Conservation (phyloP, 768 basidiomycete species). For the Holtermanniella nyarrowii region DNA sequence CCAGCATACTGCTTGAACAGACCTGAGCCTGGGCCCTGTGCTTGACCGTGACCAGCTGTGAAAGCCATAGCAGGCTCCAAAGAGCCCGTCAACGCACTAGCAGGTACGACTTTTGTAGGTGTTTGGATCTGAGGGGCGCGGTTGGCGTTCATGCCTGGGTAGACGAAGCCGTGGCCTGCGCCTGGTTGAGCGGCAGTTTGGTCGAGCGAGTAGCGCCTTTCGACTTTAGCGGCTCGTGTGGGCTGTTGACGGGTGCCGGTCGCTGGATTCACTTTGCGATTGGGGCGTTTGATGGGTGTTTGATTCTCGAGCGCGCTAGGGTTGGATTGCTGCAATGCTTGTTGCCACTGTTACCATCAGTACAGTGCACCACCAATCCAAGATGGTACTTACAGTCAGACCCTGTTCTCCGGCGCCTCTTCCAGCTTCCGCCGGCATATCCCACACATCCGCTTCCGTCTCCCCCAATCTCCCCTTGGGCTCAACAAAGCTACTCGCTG, state of each 20-base stretch:
- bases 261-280: not conserved
- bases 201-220: not conserved
- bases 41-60: not conserved
- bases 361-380: not conserved
- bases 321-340: not conserved
- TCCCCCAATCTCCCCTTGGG: too few relatives aligned
- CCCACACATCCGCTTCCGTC: not conserved
- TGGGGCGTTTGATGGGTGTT: not conserved
- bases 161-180: too few relatives aligned
- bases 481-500: not conserved
- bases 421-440: not conserved
- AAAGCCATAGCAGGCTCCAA: not conserved
- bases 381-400: not conserved
- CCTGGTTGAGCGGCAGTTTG: not conserved
- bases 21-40: too few relatives aligned
- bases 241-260: not conserved
- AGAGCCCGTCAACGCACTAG: not conserved
- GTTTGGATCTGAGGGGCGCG: not conserved
- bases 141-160: not conserved
- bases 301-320: too few relatives aligned
- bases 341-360: not conserved
- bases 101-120: not conserved
- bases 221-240: not conserved
- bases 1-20: slow-evolving; percentile 23
- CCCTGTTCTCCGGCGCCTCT: not conserved